Base-by-base conservation (phyloP, 768 basidiomycete species). In the Mycena kentingensis region DNA sequence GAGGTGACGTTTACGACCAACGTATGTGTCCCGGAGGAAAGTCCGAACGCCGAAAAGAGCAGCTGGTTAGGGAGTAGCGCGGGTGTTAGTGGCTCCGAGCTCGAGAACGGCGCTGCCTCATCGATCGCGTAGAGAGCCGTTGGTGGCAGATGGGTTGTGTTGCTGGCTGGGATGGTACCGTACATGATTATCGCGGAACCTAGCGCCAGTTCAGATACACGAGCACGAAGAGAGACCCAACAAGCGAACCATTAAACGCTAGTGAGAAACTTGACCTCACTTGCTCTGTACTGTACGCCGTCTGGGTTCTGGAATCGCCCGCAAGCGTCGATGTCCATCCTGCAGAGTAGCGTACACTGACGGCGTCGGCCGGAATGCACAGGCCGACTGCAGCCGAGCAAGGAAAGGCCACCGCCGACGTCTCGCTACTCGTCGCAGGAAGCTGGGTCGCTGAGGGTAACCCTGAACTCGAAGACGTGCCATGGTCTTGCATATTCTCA, bases 161-260 rank as follows among this genome's bases (percentile, higher is more conserved):
- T 76, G 59, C 75, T 77, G 16, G 61, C 55, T 4, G 75, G 74
- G 12, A 80, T 70, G 6, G 73, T 75, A 1, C 79, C 79, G 46
- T 76, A 73, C 6, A 79, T 73, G 2, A 70, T 64, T 15, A 81
- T 72, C 21, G 70, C 72, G n/a, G 70, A 75, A n/a, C 77, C 78
- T 81, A 39, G n/a, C n/a, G n/a, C n/a, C n/a, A n/a, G n/a, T n/a
- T n/a, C n/a, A n/a, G n/a, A n/a, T n/a, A n/a, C n/a, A n/a, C n/a
- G n/a, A n/a, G n/a, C n/a, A n/a, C n/a, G n/a, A n/a, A n/a, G n/a
- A n/a, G n/a, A n/a, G n/a, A n/a, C n/a, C n/a, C n/a, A n/a, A n/a
- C n/a, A n/a, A n/a, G n/a, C 67, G 46, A 47, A 74, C 77, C 75
- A 51, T 71, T 72, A 54, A 78, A 78, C 4, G 35, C 62, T 4